A percentile compares a stretch with the other conserved stretches of the same genome.
These are phyloP conservation scores for Candolleomyces aberdarensis DNA, from an alignment of 768 basidiomycete genomes.

Conservation along the genomic window DNA sequence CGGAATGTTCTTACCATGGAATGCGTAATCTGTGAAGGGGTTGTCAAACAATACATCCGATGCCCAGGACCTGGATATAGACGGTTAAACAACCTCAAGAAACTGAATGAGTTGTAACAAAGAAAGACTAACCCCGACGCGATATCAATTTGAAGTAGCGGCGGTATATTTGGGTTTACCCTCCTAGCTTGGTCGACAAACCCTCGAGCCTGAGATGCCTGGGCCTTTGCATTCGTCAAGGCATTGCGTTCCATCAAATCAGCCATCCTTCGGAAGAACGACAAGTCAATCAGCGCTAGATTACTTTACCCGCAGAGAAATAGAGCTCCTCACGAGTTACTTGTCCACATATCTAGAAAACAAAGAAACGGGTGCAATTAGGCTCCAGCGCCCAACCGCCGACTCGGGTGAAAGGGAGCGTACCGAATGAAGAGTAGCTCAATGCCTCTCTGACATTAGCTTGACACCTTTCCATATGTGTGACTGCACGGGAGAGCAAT, in stretches of 20 bases:
- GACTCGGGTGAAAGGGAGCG: background rate
- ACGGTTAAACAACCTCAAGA: background rate
- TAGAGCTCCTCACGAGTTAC: too few relatives aligned
- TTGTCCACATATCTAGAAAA: constrained; percentile 32
- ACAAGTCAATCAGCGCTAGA: background rate
- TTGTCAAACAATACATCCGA: constrained; percentile 23
- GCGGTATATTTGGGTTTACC: constrained; percentile 32
- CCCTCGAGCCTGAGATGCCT: constrained; percentile 31
- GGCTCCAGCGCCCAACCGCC: too few relatives aligned
- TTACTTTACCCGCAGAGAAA: background rate
- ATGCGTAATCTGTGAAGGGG: constrained; percentile 39
- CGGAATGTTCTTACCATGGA: constrained; percentile 31
- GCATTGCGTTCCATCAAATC: constrained; percentile 43
- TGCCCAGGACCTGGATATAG: constrained; percentile 1
- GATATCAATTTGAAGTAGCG: constrained; percentile 34
- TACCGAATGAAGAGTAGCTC: constrained; percentile 39
- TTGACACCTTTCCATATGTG: constrained; percentile 28
- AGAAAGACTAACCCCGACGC: constrained; percentile 32
- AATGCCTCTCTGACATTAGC: constrained; percentile 35
- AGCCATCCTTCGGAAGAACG: constrained; percentile 22
- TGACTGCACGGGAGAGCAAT: constrained; percentile 35
- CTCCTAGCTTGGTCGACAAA: constrained; percentile 37
- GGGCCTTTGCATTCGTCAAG: constrained; percentile 31
- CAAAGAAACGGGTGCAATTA: too few relatives aligned
- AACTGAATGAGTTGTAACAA: background rate